Percentiles rank a stretch among this genome's conserved stretches.
Conservation (phyloP, 208 protist genomes). For the Leishmania martiniquensis region DNA sequence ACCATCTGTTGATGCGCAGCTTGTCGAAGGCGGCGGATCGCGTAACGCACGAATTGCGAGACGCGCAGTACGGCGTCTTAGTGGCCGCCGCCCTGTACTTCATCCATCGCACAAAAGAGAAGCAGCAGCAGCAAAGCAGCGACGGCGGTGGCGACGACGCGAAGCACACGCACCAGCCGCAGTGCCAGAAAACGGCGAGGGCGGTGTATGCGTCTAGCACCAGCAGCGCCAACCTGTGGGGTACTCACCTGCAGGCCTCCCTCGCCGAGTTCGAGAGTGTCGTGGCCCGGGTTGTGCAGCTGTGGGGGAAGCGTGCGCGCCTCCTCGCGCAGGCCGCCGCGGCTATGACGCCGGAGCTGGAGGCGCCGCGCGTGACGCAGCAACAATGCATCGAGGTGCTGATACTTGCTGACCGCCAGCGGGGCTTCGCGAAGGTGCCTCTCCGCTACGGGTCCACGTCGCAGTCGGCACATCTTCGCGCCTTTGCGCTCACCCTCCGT, state of each 20-base stretch:
- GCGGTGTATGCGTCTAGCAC: neutral
- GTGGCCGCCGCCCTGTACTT: slow-evolving; percentile 64
- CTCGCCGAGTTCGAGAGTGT: slow-evolving; percentile 54
- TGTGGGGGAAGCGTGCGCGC: slow-evolving; percentile 32
- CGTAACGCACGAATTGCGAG: slow-evolving; percentile 69
- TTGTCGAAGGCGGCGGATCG: slow-evolving; percentile 87
- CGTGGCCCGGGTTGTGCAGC: slow-evolving; percentile 33
- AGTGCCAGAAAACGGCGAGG: neutral
- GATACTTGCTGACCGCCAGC: slow-evolving; percentile 23
- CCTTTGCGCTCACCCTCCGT: slow-evolving; percentile 48
- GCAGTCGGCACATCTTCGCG: slow-evolving; percentile 46
- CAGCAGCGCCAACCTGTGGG: slow-evolving; percentile 51
- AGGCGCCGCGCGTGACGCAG: slow-evolving; percentile 18
- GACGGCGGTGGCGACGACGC: neutral
- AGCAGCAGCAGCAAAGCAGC: slow-evolving; percentile 17
- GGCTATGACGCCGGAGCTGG: neutral
- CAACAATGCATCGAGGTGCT: slow-evolving; percentile 35
- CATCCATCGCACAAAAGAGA: slow-evolving; percentile 33
- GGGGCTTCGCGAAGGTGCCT: slow-evolving; percentile 6
- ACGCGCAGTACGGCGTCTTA: slow-evolving; percentile 62
- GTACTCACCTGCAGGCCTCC: slow-evolving; percentile 47
- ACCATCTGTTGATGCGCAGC: slow-evolving; percentile 81
- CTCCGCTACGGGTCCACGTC: slow-evolving; percentile 7
- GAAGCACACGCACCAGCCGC: neutral
- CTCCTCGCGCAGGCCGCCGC: slow-evolving; percentile 11